Conservation (phyloP, 2,329 filamentous ascomycete species). For the Monilinia fructigena region DNA sequence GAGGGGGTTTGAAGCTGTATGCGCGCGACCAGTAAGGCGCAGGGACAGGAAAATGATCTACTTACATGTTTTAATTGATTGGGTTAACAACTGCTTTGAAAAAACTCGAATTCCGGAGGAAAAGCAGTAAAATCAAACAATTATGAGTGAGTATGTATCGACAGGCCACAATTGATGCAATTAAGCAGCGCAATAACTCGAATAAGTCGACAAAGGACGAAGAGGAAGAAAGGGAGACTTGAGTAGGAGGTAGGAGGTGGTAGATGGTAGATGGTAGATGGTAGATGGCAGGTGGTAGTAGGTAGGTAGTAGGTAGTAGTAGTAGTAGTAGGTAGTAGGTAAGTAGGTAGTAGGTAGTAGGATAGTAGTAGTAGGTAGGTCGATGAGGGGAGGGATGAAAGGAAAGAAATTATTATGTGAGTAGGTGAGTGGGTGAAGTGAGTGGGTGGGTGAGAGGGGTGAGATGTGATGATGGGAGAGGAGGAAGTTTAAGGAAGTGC, state of each 20-base stretch:
- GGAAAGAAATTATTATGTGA: no score
- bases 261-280: background rate
- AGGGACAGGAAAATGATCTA: conserved; percentile 36
- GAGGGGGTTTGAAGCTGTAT: conserved; percentile 26
- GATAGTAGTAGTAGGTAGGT: background rate
- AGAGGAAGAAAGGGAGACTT: background rate
- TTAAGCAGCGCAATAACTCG: conserved; percentile 32
- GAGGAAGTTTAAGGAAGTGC: background rate
- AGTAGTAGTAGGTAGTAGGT: background rate
- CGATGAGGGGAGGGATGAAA: background rate
- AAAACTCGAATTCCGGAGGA: conserved; percentile 34
- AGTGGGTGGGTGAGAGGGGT: no score
- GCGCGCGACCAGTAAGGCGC: conserved; percentile 37
- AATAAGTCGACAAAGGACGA: conserved; percentile 29
- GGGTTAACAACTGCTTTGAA: conserved; percentile 36
- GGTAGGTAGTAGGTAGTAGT: no score
- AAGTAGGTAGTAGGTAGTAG: background rate
- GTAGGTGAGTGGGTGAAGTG: no score
- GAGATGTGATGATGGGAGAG: background rate
- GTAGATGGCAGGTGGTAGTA: background rate
- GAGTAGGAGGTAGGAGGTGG: conserved; percentile 25
- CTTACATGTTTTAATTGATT: conserved; percentile 36
- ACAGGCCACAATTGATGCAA: conserved; percentile 40
- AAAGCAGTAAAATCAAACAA: conserved; percentile 41
- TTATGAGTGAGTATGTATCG: conserved; percentile 40